These are phyloP conservation scores for Crepidotus sp. DNA, from an alignment of 1,284 basidiomycete species.

Conservation along the genomic window DNA sequence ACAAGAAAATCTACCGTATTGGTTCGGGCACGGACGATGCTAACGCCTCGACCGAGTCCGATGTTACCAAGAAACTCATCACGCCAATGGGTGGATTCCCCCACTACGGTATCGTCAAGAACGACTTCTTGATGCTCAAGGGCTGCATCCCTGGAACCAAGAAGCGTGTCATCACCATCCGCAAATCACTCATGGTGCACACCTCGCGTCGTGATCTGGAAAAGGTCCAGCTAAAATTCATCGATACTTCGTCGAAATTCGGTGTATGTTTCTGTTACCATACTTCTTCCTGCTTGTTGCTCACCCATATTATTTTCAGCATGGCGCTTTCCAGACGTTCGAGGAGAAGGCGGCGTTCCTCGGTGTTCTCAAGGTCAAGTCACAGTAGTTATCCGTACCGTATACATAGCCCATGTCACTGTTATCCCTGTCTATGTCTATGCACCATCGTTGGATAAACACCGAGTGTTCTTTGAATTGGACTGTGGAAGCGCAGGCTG, in stretches of 20 bases:
- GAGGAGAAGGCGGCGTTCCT: slow-evolving; percentile 95
- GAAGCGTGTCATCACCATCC: slow-evolving; percentile 95
- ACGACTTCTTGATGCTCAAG: slow-evolving; percentile 96
- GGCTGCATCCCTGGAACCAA: slow-evolving; percentile 92
- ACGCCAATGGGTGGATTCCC: slow-evolving; percentile 99
- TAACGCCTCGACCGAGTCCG: slow-evolving; percentile 91
- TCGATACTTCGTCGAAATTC: slow-evolving; percentile 96
- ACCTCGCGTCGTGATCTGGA: slow-evolving; percentile 86
- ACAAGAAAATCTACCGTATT: slow-evolving; percentile 99
- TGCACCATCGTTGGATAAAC: slow-evolving; percentile 11
- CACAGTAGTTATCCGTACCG: slow-evolving; percentile 13
- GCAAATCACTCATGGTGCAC: slow-evolving; percentile 84
- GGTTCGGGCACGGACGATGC: slow-evolving; percentile 72
- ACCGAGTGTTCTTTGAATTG: not conserved
- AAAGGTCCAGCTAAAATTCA: slow-evolving; percentile 98
- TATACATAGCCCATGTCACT: slow-evolving; percentile 17
- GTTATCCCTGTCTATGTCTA: slow-evolving; percentile 12
- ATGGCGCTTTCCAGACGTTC: slow-evolving; percentile 91
- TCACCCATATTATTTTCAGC: slow-evolving; percentile 36
- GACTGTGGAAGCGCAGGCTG: too few relatives aligned
- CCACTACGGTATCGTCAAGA: slow-evolving; percentile 97
- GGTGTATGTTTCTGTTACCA: slow-evolving; percentile 47
- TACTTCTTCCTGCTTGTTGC: not conserved
- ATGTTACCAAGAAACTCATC: slow-evolving; percentile 91
- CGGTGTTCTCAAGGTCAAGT: slow-evolving; percentile 76